A percentile compares a stretch with the other conserved stretches of the same genome.
These are phyloP conservation scores for Naganishia antarctica DNA, from an alignment of 768 basidiomycete genomes.

Conservation along the genomic window DNA sequence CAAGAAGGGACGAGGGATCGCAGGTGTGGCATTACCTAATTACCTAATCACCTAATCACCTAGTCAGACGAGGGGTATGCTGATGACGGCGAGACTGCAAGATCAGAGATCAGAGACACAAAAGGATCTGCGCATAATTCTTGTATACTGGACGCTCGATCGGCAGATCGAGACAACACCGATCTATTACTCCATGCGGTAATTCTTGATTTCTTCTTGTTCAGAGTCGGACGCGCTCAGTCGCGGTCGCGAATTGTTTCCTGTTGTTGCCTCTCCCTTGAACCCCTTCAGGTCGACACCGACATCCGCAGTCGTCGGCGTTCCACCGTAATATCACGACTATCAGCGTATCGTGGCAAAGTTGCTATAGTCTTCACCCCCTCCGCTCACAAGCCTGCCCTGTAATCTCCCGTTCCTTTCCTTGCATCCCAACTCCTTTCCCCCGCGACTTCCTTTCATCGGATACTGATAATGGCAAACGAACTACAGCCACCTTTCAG, in stretches of 20 bases:
- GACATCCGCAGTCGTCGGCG: too few relatives aligned
- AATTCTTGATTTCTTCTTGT: not conserved
- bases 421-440: slow-evolving; percentile 2
- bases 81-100: too few relatives aligned
- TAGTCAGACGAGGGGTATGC: too few relatives aligned
- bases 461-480: too few relatives aligned
- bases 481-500: too few relatives aligned
- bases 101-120: not conserved
- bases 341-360: too few relatives aligned
- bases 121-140: too few relatives aligned
- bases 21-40: slow-evolving; percentile 8
- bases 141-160: slow-evolving; percentile 4
- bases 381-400: not conserved
- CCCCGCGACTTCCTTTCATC: not conserved
- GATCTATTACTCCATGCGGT: not conserved
- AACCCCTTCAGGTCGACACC: not conserved
- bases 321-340: too few relatives aligned
- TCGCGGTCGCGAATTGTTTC: not conserved
- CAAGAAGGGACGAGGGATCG: not conserved
- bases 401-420: not conserved
- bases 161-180: not conserved
- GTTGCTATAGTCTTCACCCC: too few relatives aligned
- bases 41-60: too few relatives aligned
- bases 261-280: not conserved
- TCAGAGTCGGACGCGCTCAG: slow-evolving; percentile 15